Evolutionary conservation across 345 rosid genomes (phyloP).

Genomic region (Pistacia integerrima): DNA sequence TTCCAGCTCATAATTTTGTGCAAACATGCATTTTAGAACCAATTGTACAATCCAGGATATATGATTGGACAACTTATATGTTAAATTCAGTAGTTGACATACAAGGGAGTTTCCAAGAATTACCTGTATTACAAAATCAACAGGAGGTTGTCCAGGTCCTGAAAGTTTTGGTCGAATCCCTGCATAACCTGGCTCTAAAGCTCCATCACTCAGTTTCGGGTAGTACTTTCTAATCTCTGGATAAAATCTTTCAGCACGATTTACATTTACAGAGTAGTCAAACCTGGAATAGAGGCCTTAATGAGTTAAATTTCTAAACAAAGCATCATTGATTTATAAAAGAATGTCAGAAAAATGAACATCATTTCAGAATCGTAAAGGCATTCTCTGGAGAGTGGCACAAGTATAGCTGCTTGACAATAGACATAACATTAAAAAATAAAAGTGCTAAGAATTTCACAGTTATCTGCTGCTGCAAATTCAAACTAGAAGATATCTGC

Average conservation of each 20-base stretch:
- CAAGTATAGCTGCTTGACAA: neutral
- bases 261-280: conserved; percentile 60
- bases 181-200: conserved; percentile 73
- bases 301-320: conserved; percentile 12
- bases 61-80: neutral
- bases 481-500: conserved; percentile 1
- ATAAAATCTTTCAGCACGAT: conserved; percentile 62
- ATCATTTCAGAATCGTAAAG: neutral
- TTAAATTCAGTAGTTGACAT: neutral
- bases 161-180: conserved; percentile 88
- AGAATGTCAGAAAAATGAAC: neutral
- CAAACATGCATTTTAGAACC: neutral
- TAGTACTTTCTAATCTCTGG: conserved; percentile 79
- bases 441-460: neutral
- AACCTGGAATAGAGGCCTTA: conserved; percentile 46
- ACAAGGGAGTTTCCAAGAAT: conserved; percentile 14
- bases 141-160: conserved; percentile 67
- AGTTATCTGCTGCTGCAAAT: conserved; percentile 2
- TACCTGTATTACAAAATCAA: conserved; percentile 85
- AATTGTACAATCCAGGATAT: neutral
- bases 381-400: neutral
- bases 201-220: conserved; percentile 71
- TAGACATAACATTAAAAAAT: neutral
- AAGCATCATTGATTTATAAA: neutral
- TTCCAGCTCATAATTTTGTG: neutral